Base-by-base conservation (phyloP, 768 basidiomycete species). In the Neoboletus brunneissimus region DNA sequence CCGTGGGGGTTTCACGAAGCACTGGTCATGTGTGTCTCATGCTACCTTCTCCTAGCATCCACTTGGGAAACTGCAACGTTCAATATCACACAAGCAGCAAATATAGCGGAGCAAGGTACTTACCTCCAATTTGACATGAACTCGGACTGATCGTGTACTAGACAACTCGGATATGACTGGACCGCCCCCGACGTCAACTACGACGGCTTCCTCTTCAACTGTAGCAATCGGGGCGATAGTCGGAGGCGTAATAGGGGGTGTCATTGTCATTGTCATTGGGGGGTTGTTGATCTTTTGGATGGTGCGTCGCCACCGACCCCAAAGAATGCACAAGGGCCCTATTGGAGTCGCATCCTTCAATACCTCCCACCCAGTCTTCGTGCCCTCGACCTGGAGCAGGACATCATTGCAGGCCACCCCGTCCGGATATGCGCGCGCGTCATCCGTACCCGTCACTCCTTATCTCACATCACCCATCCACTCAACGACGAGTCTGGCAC, bases 211-310 rank as follows among this genome's bases (percentile, higher is more conserved):
- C 8, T 46, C 65, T 8, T 53, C 69, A 5, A 42, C 31, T 9
- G n/a, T 29, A 22, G 22, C 64, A 1, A 34, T 51, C 12, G 64
- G 62, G 20, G 45, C 58, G 11, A 59, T 70, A 42, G 50, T 59
- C 5, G 71, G 68, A 4, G 60, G 71, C 1, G 61, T 70, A 15
- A 27, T 67, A 12, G 69, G 68, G 0, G 61, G 46, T 10, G 11
- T 63, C 5, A 48, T 32, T 12, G 25, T 61, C 29, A 10, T 72
- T 7, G 0, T 63, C 40, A 38, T 68, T 9, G 55, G 58, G n/a
- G 58, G 23, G 11, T 15, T 61, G 18, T 46, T 70, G 29, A 22
- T 51, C 12, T 35, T 58, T 34, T 64, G 49, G 25, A 29, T 52
- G 23, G 31, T 57, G 32, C 55, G 58, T 38, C 63, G 55, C 27